Evolutionary conservation across 2,329 filamentous ascomycete genomes (phyloP).

Genomic region (Achaetomium macrosporum): DNA sequence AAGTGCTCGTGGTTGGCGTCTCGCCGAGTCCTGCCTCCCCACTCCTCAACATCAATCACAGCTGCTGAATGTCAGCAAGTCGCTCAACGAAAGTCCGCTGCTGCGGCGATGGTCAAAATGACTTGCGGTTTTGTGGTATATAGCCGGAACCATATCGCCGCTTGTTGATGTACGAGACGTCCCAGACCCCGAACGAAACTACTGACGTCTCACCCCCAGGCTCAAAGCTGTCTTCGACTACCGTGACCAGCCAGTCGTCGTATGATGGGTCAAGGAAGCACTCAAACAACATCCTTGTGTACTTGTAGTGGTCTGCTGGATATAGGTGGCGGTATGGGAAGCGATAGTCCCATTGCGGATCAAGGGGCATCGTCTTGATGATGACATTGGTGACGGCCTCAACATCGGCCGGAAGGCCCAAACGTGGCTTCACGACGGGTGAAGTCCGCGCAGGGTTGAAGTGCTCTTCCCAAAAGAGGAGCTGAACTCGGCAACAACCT

Average conservation of each 20-base stretch:
- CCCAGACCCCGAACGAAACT: slow-evolving; percentile 23
- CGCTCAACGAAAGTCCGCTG: background rate
- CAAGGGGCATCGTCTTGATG: slow-evolving; percentile 23
- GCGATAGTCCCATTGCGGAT: slow-evolving; percentile 25
- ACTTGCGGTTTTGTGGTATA: slow-evolving; percentile 24
- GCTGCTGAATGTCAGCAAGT: slow-evolving; percentile 15
- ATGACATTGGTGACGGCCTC: slow-evolving; percentile 23
- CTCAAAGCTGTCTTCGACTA: slow-evolving; percentile 20
- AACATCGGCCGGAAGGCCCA: slow-evolving; percentile 18
- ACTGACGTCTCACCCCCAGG: slow-evolving; percentile 6
- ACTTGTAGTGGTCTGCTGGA: slow-evolving; percentile 24
- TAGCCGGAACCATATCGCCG: slow-evolving; percentile 18
- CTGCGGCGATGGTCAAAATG: background rate
- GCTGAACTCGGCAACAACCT: background rate
- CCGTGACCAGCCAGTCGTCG: slow-evolving; percentile 25
- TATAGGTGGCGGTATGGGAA: slow-evolving; percentile 19
- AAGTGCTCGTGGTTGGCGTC: slow-evolving; percentile 24
- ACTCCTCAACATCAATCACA: slow-evolving; percentile 19
- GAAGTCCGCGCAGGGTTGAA: background rate
- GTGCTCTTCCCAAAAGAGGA: background rate
- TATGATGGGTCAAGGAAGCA: slow-evolving; percentile 21
- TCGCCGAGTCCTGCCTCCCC: slow-evolving; percentile 19
- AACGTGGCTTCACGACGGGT: slow-evolving; percentile 20
- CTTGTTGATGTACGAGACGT: slow-evolving; percentile 23
- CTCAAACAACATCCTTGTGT: slow-evolving; percentile 22